Evolutionary conservation across 2,329 filamentous ascomycete genomes (phyloP), one percentile per base, ranked within the genome.

Genomic region (Fusarium sp.): DNA sequence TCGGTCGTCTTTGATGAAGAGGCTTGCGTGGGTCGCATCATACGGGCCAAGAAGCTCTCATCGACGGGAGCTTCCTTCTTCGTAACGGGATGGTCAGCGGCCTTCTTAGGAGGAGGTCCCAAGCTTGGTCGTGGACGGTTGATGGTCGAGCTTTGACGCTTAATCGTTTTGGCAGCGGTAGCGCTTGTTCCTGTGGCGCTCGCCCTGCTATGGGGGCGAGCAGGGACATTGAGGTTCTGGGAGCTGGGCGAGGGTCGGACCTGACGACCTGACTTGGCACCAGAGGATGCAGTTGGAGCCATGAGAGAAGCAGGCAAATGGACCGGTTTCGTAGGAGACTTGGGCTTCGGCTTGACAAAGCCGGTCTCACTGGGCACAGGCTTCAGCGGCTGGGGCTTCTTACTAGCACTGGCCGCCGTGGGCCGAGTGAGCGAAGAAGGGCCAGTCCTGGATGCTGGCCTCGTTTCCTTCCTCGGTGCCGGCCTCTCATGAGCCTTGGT

Each of bases 11-110:
- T 95, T 72, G 87, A 91, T 10, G 91, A 88, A 6, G 91, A 94
- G 54, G 90, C 86, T 52, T 92, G 89, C 0, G 93, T 95, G 3
- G 93, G 93, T 45, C 93, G 87, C 90, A 92, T 95, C 93, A 95
- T 95, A 62, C 93, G 90, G n/a, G 92, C 93, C 30, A 95, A 84
- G 82, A 95, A 95, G 15, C 90, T 83, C 73, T 94, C 91, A 72
- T 94, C 92, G 2, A 93, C 86, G 20, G 88, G 88, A 56, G 85
- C 86, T 30, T 88, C 85, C 69, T 86, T 85, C 75, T 87, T 88
- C 8, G 88, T 84, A 11, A 85, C 80, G 15, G 68, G 22, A 1
- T 63, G 65, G 17, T 74, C 65, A 4, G 73, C 27, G 4, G 69
- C 43, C 73, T 89, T 91, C 81, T 90, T 92, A 4, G 90, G 88